These are phyloP conservation scores for Myxozyma sirexii DNA, from an alignment of 805 yeast species.

Conservation along the genomic window DNA sequence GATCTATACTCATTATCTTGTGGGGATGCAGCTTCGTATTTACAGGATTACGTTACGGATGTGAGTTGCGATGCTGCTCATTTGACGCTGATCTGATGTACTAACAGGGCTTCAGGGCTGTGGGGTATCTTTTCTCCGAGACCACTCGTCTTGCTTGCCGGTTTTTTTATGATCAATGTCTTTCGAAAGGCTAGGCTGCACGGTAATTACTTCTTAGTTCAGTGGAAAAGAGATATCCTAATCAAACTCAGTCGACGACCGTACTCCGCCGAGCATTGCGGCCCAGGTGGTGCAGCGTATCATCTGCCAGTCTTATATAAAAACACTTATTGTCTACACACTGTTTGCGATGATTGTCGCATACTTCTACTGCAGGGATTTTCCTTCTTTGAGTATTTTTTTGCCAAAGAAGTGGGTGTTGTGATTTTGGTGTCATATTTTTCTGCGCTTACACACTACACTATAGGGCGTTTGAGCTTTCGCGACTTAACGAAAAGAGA, in stretches of 20 bases:
- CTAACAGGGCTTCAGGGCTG: constrained; percentile 20
- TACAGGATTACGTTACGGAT: constrained; percentile 13
- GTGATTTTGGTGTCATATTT: background rate
- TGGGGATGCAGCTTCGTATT: constrained; percentile 10
- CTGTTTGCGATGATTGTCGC: constrained; percentile 7
- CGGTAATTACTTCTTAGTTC: constrained; percentile 12
- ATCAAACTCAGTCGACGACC: constrained; percentile 12
- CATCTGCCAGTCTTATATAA: constrained; percentile 3
- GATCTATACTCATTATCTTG: constrained; percentile 20
- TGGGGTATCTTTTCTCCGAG: constrained; percentile 20
- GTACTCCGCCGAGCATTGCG: constrained; percentile 18
- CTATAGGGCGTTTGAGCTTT: constrained; percentile 27
- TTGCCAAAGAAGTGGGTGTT: constrained; percentile 21
- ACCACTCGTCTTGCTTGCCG: constrained; percentile 4
- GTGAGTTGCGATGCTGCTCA: constrained; percentile 12
- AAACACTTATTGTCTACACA: constrained; percentile 16
- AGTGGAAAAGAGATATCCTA: background rate
- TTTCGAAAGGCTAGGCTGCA: constrained; percentile 36
- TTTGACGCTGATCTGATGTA: background rate
- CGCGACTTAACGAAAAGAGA: constrained; percentile 29
- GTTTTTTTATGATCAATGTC: constrained; percentile 30
- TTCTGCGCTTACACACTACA: background rate
- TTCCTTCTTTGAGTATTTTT: constrained; percentile 16
- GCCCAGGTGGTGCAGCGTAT: constrained; percentile 11
- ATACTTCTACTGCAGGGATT: constrained; percentile 24